Percentiles rank a stretch among this genome's conserved stretches.
These are phyloP conservation scores for Heracleum sosnowskyi DNA, from an alignment of 129 eudicot genomes.

Conservation along the genomic window DNA sequence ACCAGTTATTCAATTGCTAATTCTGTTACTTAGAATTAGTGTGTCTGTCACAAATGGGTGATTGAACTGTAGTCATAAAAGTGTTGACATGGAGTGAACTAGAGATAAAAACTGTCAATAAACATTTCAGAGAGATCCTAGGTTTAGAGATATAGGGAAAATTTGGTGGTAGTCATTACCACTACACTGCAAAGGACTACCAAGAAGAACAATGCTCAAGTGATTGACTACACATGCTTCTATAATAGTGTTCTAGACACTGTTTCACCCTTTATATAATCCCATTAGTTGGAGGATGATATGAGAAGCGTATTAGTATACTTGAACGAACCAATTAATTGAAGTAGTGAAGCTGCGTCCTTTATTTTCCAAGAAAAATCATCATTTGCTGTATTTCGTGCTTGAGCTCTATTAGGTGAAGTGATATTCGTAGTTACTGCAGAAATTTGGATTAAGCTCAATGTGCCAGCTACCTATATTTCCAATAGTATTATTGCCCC, in stretches of 20 bases:
- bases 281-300: neutral
- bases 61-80: neutral
- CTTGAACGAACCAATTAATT: neutral
- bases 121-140: too few relatives aligned
- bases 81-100: neutral
- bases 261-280: neutral
- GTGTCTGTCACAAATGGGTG: neutral
- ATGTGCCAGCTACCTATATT: neutral
- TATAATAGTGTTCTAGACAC: neutral
- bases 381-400: neutral
- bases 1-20: neutral
- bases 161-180: neutral
- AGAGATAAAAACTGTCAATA: neutral
- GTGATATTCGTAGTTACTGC: neutral
- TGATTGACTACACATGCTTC: neutral
- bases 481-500: too few relatives aligned
- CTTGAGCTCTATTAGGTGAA: neutral
- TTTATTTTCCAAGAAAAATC: neutral
- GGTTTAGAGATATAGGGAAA: neutral
- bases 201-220: neutral
- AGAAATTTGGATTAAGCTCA: neutral
- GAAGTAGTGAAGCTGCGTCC: neutral
- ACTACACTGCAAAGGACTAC: neutral
- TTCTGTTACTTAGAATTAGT: neutral
- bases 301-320: neutral